A percentile compares a stretch with the other conserved stretches of the same genome.
Conservation (phyloP, 768 basidiomycete genomes). For the Ramaria sp. region DNA sequence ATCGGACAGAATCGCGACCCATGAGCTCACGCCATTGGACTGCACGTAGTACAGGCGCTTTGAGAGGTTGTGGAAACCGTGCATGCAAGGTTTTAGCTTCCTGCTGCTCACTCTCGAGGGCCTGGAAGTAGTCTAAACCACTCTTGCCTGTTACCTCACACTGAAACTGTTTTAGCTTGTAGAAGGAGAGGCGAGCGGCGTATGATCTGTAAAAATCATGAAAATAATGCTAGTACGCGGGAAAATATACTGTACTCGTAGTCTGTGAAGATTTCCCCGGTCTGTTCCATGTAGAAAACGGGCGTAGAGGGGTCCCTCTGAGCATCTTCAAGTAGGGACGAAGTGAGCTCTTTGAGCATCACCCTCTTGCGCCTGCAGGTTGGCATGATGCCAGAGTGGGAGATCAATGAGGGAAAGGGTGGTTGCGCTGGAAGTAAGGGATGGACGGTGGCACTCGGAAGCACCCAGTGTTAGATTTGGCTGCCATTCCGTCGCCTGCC, state of each 20-base stretch:
- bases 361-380: constrained; percentile 87
- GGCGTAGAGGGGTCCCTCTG: constrained; percentile 56
- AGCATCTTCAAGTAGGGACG: constrained; percentile 53
- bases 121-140: constrained; percentile 88
- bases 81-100: constrained; percentile 86
- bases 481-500: constrained; percentile 10
- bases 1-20: constrained; percentile 5
- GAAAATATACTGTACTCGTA: constrained; percentile 64
- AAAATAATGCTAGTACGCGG: constrained; percentile 22
- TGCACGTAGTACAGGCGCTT: constrained; percentile 79
- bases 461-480: constrained; percentile 6
- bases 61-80: constrained; percentile 87
- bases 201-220: constrained; percentile 43
- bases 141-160: constrained; percentile 97
- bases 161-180: constrained; percentile 88
- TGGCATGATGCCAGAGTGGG: constrained; percentile 41
- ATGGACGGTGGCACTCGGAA: constrained; percentile 8
- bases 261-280: constrained; percentile 94
- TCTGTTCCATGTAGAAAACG: constrained; percentile 88
- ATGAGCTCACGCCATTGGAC: constrained; percentile 90
- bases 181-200: constrained; percentile 88
- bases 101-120: constrained; percentile 80
- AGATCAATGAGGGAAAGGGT: constrained; percentile 10
- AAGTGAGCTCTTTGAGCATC: constrained; percentile 74
- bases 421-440: constrained; percentile 7